A percentile compares a stretch with the other conserved stretches of the same genome.
Conservation (phyloP, 345 rosid genomes). For the Cardamine chenopodiifolia region DNA sequence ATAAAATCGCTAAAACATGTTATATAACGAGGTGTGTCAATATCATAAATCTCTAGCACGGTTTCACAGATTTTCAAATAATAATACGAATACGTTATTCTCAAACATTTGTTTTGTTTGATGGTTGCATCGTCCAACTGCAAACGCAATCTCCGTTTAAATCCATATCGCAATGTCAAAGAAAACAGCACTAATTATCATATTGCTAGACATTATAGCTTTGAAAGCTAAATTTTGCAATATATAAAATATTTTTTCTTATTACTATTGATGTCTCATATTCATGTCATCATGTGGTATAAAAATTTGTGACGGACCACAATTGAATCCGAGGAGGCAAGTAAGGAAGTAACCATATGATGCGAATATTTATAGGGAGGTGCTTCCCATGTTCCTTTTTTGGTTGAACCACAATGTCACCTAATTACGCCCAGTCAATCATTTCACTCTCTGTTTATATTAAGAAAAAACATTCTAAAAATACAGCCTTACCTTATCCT, state of each 20-base stretch:
- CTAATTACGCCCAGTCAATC: slow-evolving; percentile 9
- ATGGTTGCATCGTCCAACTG: too few species aligned
- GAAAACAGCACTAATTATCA: too few species aligned
- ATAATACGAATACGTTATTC: neutral
- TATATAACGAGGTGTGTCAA: neutral
- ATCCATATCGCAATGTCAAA: too few species aligned
- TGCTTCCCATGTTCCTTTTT: slow-evolving; percentile 24
- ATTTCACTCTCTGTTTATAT: slow-evolving; percentile 14
- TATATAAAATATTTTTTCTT: too few species aligned
- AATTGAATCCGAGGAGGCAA: slow-evolving; percentile 14
- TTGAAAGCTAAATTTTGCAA: too few species aligned
- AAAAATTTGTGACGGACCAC: neutral
- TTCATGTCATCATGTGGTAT: neutral
- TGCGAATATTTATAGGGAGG: slow-evolving; percentile 24
- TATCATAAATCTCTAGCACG: neutral
- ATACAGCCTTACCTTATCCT: neutral
- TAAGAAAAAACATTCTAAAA: neutral
- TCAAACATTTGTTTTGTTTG: too few species aligned
- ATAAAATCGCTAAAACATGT: too few species aligned
- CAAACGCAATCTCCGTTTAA: too few species aligned
- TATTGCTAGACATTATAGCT: too few species aligned
- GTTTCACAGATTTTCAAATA: neutral
- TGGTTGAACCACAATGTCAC: slow-evolving; percentile 31
- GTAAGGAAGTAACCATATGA: slow-evolving; percentile 20
- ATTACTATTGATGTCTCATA: neutral